These are phyloP conservation scores for Suillus subaureus DNA, from an alignment of 768 basidiomycete species.

Conservation along the genomic window DNA sequence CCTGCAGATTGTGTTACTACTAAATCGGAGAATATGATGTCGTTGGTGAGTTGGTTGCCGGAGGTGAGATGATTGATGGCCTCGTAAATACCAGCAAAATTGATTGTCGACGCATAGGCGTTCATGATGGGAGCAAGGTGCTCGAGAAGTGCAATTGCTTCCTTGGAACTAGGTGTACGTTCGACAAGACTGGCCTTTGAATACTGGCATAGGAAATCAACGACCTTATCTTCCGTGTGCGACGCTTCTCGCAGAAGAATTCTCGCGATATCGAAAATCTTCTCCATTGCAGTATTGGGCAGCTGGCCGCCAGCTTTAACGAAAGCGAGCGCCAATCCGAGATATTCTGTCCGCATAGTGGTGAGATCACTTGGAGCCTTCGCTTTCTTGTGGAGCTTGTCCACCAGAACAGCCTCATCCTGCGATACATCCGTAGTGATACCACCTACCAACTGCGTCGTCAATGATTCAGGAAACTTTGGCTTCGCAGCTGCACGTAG, in stretches of 20 bases:
- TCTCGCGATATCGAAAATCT: slow-evolving; percentile 58
- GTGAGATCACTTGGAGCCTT: slow-evolving; percentile 54
- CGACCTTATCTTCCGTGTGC: slow-evolving; percentile 41
- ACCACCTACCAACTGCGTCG: slow-evolving; percentile 21
- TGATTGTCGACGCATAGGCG: slow-evolving; percentile 47
- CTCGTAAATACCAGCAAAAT: slow-evolving; percentile 62
- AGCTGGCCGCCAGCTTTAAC: slow-evolving; percentile 51
- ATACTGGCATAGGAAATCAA: slow-evolving; percentile 57
- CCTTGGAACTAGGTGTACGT: slow-evolving; percentile 50
- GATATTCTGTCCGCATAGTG: slow-evolving; percentile 66
- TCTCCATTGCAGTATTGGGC: slow-evolving; percentile 40
- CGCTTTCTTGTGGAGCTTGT: slow-evolving; percentile 42
- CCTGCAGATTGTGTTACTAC: slow-evolving; percentile 49
- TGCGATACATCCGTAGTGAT: slow-evolving; percentile 12
- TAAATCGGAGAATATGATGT: slow-evolving; percentile 50
- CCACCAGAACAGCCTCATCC: slow-evolving; percentile 36
- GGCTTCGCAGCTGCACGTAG: slow-evolving; percentile 44
- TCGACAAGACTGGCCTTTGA: slow-evolving; percentile 47
- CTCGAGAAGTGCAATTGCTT: slow-evolving; percentile 52
- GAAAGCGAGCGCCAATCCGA: slow-evolving; percentile 54
- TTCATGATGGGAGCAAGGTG: slow-evolving; percentile 60
- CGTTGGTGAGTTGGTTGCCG: slow-evolving; percentile 51
- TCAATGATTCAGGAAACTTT: slow-evolving; percentile 41
- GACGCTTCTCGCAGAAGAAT: slow-evolving; percentile 56
- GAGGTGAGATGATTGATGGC: slow-evolving; percentile 47